These are phyloP conservation scores for Schizothecium vesticola DNA, from an alignment of 495 filamentous ascomycete genomes.

Conservation along the genomic window DNA sequence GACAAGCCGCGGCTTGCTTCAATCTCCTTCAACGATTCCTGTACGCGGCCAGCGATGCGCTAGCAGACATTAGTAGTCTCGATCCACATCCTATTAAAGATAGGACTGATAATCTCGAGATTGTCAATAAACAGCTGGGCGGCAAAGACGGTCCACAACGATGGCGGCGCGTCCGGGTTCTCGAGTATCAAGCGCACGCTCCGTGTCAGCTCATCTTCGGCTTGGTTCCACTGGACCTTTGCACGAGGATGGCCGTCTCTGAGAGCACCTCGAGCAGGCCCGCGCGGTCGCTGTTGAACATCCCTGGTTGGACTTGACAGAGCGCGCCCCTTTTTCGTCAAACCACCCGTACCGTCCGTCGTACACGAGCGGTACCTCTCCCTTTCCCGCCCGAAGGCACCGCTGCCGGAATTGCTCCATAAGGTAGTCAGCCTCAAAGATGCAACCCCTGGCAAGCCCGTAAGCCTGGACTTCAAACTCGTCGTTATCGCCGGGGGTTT, in stretches of 20 bases:
- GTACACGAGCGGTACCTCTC: background rate
- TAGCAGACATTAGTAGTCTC: background rate
- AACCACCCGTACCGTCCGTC: background rate
- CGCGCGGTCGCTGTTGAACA: background rate
- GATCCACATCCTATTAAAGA: background rate
- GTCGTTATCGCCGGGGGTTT: background rate
- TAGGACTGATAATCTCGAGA: background rate
- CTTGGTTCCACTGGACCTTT: slow-evolving; percentile 1
- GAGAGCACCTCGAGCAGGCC: background rate
- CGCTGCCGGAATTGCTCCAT: background rate
- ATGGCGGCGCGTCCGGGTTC: background rate
- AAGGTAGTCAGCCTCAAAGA: background rate
- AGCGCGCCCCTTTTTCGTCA: background rate
- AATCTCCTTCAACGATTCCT: background rate
- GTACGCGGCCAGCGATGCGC: background rate
- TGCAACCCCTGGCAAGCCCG: background rate
- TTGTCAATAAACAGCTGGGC: slow-evolving; percentile 1
- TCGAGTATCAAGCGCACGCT: background rate
- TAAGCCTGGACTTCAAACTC: background rate
- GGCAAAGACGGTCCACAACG: slow-evolving; percentile 1
- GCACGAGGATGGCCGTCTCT: background rate
- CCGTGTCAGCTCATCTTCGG: slow-evolving; percentile 3
- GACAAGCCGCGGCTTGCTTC: background rate
- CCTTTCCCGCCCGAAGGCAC: background rate
- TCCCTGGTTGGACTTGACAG: background rate